A percentile compares a stretch with the other conserved stretches of the same genome.
phyloP scores from a whole-genome alignment of 345 rosid genomes.

The Brassica incana region DNA sequence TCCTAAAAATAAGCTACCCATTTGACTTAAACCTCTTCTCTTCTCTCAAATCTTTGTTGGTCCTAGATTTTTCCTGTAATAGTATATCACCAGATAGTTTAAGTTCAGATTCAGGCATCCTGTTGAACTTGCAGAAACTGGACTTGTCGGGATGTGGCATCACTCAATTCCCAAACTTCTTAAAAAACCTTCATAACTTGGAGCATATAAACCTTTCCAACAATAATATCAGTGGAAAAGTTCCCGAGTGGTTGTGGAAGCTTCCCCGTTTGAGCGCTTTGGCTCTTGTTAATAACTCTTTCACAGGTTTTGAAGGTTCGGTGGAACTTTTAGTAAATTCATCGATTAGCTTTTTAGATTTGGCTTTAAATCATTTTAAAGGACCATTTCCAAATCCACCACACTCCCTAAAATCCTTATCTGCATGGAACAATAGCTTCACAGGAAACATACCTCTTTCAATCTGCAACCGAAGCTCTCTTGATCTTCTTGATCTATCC shows the following conservation, averaged over 20 bases:
- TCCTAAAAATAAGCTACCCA: conserved; percentile 10
- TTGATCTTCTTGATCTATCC: not conserved
- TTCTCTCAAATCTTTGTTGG: not conserved
- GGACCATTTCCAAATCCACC: not conserved
- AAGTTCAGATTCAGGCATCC: not conserved
- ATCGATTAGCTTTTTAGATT: not conserved
- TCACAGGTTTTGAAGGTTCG: not conserved
- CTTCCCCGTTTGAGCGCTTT: not conserved
- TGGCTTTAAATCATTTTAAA: not conserved
- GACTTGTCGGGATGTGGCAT: not conserved
- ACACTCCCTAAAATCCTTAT: not conserved
- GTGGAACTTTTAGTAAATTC: not conserved
- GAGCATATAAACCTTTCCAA: not conserved
- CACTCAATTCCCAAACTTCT: not conserved
- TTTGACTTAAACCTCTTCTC: not conserved
- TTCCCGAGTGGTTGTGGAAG: not conserved
- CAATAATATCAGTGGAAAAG: not conserved
- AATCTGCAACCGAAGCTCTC: not conserved
- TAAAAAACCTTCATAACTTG: not conserved
- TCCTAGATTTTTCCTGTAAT: not conserved
- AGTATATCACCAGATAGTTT: not conserved
- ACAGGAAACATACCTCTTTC: not conserved
- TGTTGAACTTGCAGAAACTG: not conserved
- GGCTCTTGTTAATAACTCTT: not conserved
- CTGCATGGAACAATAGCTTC: not conserved